Evolutionary conservation across 2,329 filamentous ascomycete species (phyloP), one percentile per base, ranked within the genome.

Genomic region (Annulohypoxylon truncatum): DNA sequence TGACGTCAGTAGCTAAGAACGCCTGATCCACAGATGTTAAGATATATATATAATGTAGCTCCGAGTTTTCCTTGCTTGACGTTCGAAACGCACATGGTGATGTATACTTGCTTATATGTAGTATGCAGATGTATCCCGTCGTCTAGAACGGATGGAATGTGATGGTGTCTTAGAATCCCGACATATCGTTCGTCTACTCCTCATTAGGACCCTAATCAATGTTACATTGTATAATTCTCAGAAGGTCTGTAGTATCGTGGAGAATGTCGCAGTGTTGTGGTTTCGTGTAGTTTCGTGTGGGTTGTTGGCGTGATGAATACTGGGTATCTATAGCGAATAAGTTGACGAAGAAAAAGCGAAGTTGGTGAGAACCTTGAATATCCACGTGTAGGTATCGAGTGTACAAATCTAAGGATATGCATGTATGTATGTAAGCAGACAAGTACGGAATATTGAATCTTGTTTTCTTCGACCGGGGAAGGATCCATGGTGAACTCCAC

Each of bases 401-500:
- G 42, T 46, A 46, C 42, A 46, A 24, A 46, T 26, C 42, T 46
- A 46, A 46, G 38, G 38, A 46, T 46, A 47, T 47, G 33, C 26
- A 42, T 26, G 24, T 40, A 15, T 38, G 20, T 24, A 51, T 42
- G 33, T 40, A 38, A 40, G 50, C 22, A 10, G 18, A 24, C 31
- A 26, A 15, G 40, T 57, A 24, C 22, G 42, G 40, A 46, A 57
- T 57, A 48, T 46, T 20, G 15, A 33, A 54, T 28, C 28, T 52
- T 64, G 57, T 59, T 42, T 60, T 54, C 53, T 57, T 44, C 12
- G 48, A 59, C 53, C 31, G 38, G 48, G 61, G 50, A 59, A 59
- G 55, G 61, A 55, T 53, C 40, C 28, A 53, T 57, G 44, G 42
- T 29, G 29, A 29, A 35, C 35, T 48, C 46, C 46, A 58, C 35